These are phyloP conservation scores for Platanthera guangdongensis DNA, from an alignment of 106 monocot genomes.

Conservation along the genomic window DNA sequence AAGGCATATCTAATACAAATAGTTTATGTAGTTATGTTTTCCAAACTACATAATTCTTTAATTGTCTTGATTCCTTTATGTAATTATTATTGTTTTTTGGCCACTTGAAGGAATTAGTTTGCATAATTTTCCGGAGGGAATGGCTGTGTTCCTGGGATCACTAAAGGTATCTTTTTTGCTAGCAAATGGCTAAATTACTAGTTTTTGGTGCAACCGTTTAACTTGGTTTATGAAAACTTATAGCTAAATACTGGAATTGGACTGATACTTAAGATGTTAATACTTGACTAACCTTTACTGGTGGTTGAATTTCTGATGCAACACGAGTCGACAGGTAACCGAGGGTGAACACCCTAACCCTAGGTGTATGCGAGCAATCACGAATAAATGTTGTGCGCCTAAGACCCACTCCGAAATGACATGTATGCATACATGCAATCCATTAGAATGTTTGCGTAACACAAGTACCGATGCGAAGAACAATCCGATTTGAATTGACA, in stretches of 20 bases:
- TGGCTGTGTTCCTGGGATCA: conserved; percentile 99
- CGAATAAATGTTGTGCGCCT: too few relatives aligned
- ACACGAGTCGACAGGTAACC: too few relatives aligned
- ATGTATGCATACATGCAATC: too few relatives aligned
- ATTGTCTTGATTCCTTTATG: conserved; percentile 8
- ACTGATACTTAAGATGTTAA: not conserved
- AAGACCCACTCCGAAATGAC: too few relatives aligned
- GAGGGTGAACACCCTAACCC: too few relatives aligned
- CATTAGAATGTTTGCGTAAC: too few relatives aligned
- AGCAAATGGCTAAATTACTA: too few relatives aligned
- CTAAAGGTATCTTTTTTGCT: conserved; percentile 51
- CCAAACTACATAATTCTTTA: not conserved
- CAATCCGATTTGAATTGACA: too few relatives aligned
- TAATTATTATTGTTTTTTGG: not conserved
- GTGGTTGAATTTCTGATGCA: not conserved
- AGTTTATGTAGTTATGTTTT: not conserved
- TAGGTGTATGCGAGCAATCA: too few relatives aligned
- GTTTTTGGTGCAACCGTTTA: not conserved
- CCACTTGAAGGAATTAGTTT: conserved; percentile 86
- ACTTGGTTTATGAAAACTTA: not conserved
- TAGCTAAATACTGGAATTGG: not conserved
- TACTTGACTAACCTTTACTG: not conserved
- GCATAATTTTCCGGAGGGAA: conserved; percentile 98
- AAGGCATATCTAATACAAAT: not conserved
- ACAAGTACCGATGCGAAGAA: too few relatives aligned